Base-by-base conservation (phyloP, 2,329 filamentous ascomycete genomes). In the Colletotrichum paranaense region DNA sequence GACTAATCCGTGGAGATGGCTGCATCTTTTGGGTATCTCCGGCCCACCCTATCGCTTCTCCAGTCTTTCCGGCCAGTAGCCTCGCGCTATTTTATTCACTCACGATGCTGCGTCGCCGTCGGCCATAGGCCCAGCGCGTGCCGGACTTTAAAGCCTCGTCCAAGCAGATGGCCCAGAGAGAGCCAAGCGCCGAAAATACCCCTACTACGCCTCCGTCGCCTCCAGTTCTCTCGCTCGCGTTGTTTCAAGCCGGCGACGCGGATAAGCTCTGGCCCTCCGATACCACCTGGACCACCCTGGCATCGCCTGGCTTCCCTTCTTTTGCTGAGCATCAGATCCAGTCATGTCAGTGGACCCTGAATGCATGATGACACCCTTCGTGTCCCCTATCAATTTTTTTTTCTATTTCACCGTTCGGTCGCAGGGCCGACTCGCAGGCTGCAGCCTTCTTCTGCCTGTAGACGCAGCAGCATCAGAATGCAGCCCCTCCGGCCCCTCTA, bases 181-280 rank as follows among this genome's bases (percentile, higher is more conserved):
- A 58, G 62, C 71, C 67, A 62, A 71, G 71, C 71, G 56, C 71
- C 67, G 71, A 71, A 66, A 70, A 70, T 66, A 66, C 52, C 67
- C 56, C 58, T 32, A 64, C 26, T 22, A 26, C n/a, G 53, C 60
- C 56, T 22, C 53, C 64, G 52, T 67, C 58, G 55, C 58, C 60
- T 32, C 38, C 38, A 42, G 14, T 35, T 22, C 59, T 55, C 42
- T 42, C 60, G 69, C 71, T 71, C 67, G 70, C 59, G 70, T 35
- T 46, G 71, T 73, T 73, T 73, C 71, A 71, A 73, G 67, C 70
- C 60, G 70, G 70, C 67, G 26, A 62, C 60, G 71, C 71, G 71
- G 67, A 62, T 66, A 73, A 73, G 67, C 71, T 73, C 71, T 73
- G 59, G 66, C 58, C 53, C 58, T 42, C 57, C 28, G 28, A 22